A percentile compares a stretch with the other conserved stretches of the same genome.
phyloP scores from a whole-genome alignment of 208 protist species.

The Wallacemonas sp. region DNA sequence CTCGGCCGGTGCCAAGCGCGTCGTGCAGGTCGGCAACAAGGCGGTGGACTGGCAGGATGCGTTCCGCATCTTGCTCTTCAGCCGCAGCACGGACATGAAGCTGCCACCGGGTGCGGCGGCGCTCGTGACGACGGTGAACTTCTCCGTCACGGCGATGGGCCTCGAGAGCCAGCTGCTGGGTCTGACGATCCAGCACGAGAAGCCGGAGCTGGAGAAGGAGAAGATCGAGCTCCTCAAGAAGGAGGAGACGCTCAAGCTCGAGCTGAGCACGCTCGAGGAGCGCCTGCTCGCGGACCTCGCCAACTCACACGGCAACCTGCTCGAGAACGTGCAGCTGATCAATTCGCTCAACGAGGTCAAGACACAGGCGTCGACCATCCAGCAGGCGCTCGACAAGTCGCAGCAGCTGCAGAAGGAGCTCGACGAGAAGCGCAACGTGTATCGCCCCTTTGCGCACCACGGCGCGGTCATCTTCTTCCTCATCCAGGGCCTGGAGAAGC shows the following conservation, averaged over 20 bases:
- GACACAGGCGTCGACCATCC: slow-evolving; percentile 84
- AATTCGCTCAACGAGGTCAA: slow-evolving; percentile 95
- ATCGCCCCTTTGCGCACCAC: slow-evolving; percentile 88
- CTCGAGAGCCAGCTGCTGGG: slow-evolving; percentile 97
- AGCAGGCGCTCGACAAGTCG: slow-evolving; percentile 82
- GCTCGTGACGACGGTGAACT: slow-evolving; percentile 96
- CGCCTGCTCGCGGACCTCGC: slow-evolving; percentile 93
- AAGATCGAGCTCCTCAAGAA: slow-evolving; percentile 93
- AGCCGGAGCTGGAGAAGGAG: slow-evolving; percentile 95
- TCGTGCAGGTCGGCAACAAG: slow-evolving; percentile 97
- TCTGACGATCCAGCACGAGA: slow-evolving; percentile 95
- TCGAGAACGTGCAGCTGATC: slow-evolving; percentile 96
- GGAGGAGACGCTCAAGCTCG: slow-evolving; percentile 95
- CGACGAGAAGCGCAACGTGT: slow-evolving; percentile 94
- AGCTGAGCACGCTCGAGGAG: slow-evolving; percentile 94
- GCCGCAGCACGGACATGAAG: slow-evolving; percentile 84
- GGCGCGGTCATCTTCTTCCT: slow-evolving; percentile 94
- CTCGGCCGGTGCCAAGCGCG: slow-evolving; percentile 86
- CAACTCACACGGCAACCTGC: slow-evolving; percentile 91
- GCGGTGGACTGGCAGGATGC: slow-evolving; percentile 95
- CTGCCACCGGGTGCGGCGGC: slow-evolving; percentile 90
- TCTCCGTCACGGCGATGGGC: slow-evolving; percentile 95
- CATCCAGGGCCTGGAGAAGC: slow-evolving; percentile 81
- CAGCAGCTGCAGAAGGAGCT: slow-evolving; percentile 89
- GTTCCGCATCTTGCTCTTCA: slow-evolving; percentile 96